These are phyloP conservation scores for Sclerospora graminicola DNA, from an alignment of 352 stramenopile species.

Conservation along the genomic window DNA sequence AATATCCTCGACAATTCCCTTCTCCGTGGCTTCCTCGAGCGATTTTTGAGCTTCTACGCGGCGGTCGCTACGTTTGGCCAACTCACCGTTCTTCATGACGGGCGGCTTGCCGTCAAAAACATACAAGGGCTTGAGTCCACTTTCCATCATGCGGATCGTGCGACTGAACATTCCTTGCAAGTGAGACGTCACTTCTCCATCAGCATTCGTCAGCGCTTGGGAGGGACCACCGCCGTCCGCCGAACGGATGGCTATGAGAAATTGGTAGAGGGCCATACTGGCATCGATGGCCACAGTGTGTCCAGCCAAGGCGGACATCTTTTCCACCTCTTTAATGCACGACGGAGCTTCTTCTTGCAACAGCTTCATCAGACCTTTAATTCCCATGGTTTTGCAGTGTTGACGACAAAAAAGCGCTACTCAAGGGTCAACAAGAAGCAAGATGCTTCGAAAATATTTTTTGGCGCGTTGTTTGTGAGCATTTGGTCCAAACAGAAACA, in stretches of 20 bases:
- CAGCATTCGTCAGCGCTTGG: slow-evolving; percentile 95
- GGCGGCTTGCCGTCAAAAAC: slow-evolving; percentile 99
- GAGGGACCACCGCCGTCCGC: slow-evolving; percentile 77
- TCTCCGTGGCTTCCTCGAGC: slow-evolving; percentile 80
- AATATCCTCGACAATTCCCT: slow-evolving; percentile 84
- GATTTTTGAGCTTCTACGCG: slow-evolving; percentile 82
- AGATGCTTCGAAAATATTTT: too few species aligned
- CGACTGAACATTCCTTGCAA: slow-evolving; percentile 97
- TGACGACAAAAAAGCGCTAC: too few species aligned
- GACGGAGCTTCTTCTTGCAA: slow-evolving; percentile 95
- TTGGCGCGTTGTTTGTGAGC: too few species aligned
- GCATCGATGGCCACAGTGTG: slow-evolving; percentile 97
- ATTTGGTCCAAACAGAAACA: too few species aligned
- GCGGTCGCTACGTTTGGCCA: slow-evolving; percentile 89
- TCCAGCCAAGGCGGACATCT: slow-evolving; percentile 91
- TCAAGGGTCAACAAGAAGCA: too few species aligned
- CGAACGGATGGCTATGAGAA: slow-evolving; percentile 88
- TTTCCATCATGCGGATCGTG: slow-evolving; percentile 97
- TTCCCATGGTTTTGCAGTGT: slow-evolving; percentile 89
- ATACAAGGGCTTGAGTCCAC: slow-evolving; percentile 97
- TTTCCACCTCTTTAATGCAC: slow-evolving; percentile 91
- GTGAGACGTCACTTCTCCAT: slow-evolving; percentile 91
- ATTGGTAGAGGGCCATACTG: slow-evolving; percentile 99
- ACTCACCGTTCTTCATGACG: slow-evolving; percentile 94
- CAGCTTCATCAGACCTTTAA: slow-evolving; percentile 98